Percentiles rank a stretch among this genome's conserved stretches.
phyloP scores from a whole-genome alignment of 2,329 filamentous ascomycete species.

The Diaporthe citri region DNA sequence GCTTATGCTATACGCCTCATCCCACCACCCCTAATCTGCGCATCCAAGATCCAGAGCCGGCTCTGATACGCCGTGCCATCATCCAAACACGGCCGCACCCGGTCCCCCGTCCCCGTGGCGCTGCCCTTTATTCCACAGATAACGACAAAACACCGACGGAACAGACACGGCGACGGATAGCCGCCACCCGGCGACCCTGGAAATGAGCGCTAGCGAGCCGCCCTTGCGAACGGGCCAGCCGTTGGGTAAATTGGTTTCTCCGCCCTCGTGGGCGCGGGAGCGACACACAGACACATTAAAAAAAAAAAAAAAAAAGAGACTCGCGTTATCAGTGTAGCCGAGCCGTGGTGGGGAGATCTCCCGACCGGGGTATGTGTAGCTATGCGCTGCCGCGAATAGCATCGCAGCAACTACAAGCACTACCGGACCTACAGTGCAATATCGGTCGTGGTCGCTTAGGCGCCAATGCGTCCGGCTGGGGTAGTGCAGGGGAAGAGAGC shows the following conservation, averaged over 20 bases:
- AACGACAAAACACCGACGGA: constrained; percentile 15
- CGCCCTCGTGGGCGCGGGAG: no score
- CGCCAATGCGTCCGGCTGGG: neutral
- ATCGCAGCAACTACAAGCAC: neutral
- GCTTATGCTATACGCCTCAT: neutral
- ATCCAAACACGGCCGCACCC: neutral
- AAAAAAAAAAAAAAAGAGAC: no score
- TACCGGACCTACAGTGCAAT: neutral
- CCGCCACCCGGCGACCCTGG: constrained; percentile 22
- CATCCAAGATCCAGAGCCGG: neutral
- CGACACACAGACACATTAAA: neutral
- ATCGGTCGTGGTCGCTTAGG: neutral
- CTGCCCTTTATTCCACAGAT: neutral
- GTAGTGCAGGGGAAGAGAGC: neutral
- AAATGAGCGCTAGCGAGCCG: constrained; percentile 1
- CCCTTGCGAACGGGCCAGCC: constrained; percentile 8
- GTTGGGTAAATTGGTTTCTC: constrained; percentile 1
- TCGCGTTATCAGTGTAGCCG: neutral
- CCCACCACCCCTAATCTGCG: neutral
- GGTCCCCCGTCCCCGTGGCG: no score
- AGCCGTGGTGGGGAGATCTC: neutral
- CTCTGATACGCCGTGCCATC: neutral
- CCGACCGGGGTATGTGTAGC: neutral
- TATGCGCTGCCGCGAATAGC: neutral
- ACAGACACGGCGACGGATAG: neutral